phyloP scores from a whole-genome alignment of 768 basidiomycete species.

The Pleurotus pulmonarius region DNA sequence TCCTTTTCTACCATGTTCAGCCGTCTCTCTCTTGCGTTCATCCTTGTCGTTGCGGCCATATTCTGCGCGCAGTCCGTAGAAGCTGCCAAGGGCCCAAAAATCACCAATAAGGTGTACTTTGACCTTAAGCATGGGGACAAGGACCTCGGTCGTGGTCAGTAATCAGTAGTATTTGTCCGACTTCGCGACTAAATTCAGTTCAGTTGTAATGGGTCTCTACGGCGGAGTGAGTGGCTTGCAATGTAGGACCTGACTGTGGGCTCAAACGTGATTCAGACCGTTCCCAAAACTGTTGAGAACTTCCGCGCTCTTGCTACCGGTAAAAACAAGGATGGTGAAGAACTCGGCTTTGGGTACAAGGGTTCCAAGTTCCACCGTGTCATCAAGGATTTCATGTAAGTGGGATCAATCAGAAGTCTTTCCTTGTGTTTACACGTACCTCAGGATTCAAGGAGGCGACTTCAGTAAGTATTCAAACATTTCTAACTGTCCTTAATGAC shows the following conservation, averaged over 20 bases:
- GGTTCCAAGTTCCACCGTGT: slow-evolving; percentile 96
- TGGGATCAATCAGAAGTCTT: background rate
- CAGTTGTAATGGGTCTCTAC: slow-evolving; percentile 86
- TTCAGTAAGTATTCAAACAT: slow-evolving; percentile 63
- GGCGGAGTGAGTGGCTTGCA: slow-evolving; percentile 60
- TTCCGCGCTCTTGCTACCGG: slow-evolving; percentile 93
- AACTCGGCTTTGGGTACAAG: slow-evolving; percentile 87
- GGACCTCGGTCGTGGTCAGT: slow-evolving; percentile 74
- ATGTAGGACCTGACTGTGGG: background rate
- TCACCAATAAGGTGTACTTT: slow-evolving; percentile 93
- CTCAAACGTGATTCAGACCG: slow-evolving; percentile 49
- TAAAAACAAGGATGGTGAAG: slow-evolving; percentile 70
- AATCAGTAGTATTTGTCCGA: slow-evolving; percentile 9
- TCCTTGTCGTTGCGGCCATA: slow-evolving; percentile 61
- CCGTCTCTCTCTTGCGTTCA: slow-evolving; percentile 56
- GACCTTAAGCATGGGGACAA: slow-evolving; percentile 92
- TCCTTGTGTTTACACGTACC: background rate
- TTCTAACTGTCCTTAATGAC: background rate
- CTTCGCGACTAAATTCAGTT: background rate
- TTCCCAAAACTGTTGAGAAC: slow-evolving; percentile 96
- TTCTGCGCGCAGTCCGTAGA: slow-evolving; percentile 72
- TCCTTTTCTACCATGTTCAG: slow-evolving; percentile 49
- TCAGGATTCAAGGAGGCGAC: slow-evolving; percentile 96
- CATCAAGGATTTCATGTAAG: slow-evolving; percentile 89
- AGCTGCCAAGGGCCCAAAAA: slow-evolving; percentile 82